A percentile compares a stretch with the other conserved stretches of the same genome.
Evolutionary conservation across 768 basidiomycete species (phyloP).

Genomic region (Russula sp.): DNA sequence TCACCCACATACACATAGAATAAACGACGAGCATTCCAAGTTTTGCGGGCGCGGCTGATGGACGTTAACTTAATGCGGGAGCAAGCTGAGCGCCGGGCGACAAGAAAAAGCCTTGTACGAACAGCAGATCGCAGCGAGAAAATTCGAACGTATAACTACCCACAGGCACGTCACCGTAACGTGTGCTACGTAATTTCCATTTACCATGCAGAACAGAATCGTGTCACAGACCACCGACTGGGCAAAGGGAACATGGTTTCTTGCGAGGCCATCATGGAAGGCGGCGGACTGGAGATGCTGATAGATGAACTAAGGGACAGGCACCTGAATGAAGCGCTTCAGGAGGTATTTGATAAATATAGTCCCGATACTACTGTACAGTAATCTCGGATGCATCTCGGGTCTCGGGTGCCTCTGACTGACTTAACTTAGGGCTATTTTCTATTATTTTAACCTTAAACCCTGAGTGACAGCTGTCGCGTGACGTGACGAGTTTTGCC

Average conservation of each 20-base stretch:
- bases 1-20: constrained; percentile 47
- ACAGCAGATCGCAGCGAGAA: constrained; percentile 89
- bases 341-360: constrained; percentile 2
- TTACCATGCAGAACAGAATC: constrained; percentile 13
- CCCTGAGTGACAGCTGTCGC: no score
- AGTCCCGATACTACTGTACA: no score
- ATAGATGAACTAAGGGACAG: constrained; percentile 17
- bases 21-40: constrained; percentile 85
- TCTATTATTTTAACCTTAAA: no score
- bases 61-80: constrained; percentile 71
- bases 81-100: constrained; percentile 60
- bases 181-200: neutral
- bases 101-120: constrained; percentile 67
- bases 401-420: no score
- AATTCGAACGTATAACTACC: constrained; percentile 92
- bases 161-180: constrained; percentile 49
- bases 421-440: no score
- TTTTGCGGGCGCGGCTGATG: constrained; percentile 80
- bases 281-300: constrained; percentile 12
- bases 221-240: constrained; percentile 23
- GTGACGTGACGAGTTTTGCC: no score
- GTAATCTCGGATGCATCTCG: no score
- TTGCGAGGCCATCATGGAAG: constrained; percentile 24
- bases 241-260: constrained; percentile 23
- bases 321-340: constrained; percentile 7